phyloP scores from a whole-genome alignment of 2,329 filamentous ascomycete species.

The Aspergillus ibericus region DNA sequence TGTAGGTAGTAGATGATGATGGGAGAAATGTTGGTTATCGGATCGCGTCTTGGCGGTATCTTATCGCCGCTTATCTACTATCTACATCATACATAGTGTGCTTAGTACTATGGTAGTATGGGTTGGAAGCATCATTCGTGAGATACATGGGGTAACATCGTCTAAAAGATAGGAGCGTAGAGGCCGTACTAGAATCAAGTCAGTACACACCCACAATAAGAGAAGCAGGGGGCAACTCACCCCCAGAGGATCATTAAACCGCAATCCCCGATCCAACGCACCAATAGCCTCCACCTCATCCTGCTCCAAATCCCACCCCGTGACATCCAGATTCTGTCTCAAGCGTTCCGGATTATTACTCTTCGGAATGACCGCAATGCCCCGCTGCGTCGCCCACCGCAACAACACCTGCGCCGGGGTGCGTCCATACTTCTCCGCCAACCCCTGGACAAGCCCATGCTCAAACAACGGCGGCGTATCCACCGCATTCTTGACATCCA shows the following conservation, averaged over 20 bases:
- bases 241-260: conserved; percentile 75
- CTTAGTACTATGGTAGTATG: neutral
- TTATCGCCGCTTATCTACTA: neutral
- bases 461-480: conserved; percentile 70
- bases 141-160: too few relatives aligned
- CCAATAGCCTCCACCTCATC: conserved; percentile 68
- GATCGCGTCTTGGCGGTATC: neutral
- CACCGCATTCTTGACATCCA: conserved; percentile 68
- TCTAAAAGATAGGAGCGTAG: conserved; percentile 55
- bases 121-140: too few relatives aligned
- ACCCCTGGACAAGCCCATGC: conserved; percentile 61
- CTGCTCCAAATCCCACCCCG: conserved; percentile 64
- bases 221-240: conserved; percentile 48
- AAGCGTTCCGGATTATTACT: conserved; percentile 40
- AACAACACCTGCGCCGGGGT: conserved; percentile 78
- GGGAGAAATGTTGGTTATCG: neutral
- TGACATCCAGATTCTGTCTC: conserved; percentile 66
- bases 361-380: conserved; percentile 64
- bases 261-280: conserved; percentile 63
- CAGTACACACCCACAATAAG: neutral
- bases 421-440: conserved; percentile 70
- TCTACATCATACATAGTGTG: neutral
- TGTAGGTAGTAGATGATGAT: neutral
- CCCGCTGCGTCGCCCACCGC: conserved; percentile 82
- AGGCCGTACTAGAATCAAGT: conserved; percentile 46